Conservation (phyloP, 345 rosid genomes). For the Litchi chinensis region DNA sequence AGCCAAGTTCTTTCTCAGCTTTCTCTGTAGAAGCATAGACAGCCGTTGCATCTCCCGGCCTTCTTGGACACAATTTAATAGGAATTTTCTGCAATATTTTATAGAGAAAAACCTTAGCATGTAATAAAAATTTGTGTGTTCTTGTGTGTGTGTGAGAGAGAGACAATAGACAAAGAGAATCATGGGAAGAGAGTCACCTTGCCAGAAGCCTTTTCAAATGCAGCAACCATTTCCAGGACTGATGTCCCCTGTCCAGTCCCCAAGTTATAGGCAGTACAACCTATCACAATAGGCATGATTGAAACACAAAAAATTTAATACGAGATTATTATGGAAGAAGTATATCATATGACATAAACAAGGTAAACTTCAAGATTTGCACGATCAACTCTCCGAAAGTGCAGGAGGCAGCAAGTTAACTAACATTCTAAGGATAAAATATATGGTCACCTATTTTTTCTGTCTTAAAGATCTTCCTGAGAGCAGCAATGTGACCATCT, state of each 20-base stretch:
- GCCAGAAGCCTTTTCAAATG: slow-evolving; percentile 89
- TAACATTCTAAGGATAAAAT: slow-evolving; percentile 5
- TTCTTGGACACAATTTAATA: slow-evolving; percentile 71
- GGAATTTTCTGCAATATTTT: slow-evolving; percentile 78
- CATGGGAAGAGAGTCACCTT: slow-evolving; percentile 54
- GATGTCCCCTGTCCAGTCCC: slow-evolving; percentile 90
- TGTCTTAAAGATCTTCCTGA: slow-evolving; percentile 61
- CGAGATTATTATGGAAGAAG: neutral
- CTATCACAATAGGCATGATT: slow-evolving; percentile 35
- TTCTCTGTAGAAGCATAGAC: slow-evolving; percentile 78
- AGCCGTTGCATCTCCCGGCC: slow-evolving; percentile 91
- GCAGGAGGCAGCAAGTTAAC: neutral
- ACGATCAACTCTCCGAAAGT: neutral
- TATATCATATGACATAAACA: neutral
- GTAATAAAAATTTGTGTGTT: neutral
- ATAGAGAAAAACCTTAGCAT: slow-evolving; percentile 1
- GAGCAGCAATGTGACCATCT: slow-evolving; percentile 90
- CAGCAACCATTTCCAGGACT: slow-evolving; percentile 91
- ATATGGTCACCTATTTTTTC: slow-evolving; percentile 57
- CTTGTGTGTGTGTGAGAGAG: neutral
- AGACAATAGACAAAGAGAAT: no score
- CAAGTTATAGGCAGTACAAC: slow-evolving; percentile 83
- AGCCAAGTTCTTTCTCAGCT: slow-evolving; percentile 85
- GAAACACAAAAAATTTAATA: neutral
- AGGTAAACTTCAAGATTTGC: neutral